Conservation (phyloP, 306 rosid species). For the Trifolium repens region DNA sequence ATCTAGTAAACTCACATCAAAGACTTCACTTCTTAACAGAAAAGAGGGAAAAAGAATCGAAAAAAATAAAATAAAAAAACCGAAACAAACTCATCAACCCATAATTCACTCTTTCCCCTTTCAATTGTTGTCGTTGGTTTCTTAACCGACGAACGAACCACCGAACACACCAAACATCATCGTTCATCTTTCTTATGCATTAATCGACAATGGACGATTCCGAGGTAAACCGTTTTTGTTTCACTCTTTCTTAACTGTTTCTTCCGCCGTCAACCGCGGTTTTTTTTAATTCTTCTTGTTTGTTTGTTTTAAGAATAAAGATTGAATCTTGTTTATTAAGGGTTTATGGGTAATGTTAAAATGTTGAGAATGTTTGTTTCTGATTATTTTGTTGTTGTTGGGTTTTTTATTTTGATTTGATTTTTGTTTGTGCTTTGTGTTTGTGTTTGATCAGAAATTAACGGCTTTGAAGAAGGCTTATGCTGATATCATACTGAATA, state of each 20-base stretch:
- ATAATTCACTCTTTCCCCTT: constrained; percentile 30
- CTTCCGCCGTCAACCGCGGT: constrained; percentile 36
- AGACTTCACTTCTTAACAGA: constrained; percentile 72
- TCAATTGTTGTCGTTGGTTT: constrained; percentile 29
- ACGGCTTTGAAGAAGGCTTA: constrained; percentile 85
- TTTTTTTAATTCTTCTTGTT: not conserved
- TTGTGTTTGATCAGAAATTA: constrained; percentile 62
- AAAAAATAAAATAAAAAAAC: constrained; percentile 37
- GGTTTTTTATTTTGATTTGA: constrained; percentile 35
- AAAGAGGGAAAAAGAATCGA: constrained; percentile 18
- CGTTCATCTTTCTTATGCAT: constrained; percentile 35
- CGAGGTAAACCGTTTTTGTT: constrained; percentile 49
- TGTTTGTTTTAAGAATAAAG: not conserved
- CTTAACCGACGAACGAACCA: constrained; percentile 28
- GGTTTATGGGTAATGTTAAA: constrained; percentile 23
- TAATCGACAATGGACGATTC: constrained; percentile 58
- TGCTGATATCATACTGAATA: constrained; percentile 78
- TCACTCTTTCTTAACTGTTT: constrained; percentile 28
- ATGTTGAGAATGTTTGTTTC: constrained; percentile 29
- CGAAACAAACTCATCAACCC: constrained; percentile 53
- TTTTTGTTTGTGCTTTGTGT: constrained; percentile 20
- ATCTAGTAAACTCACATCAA: constrained; percentile 14
- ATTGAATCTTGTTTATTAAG: not conserved
- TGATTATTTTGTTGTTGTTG: constrained; percentile 21
- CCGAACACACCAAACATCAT: not conserved